A percentile compares a stretch with the other conserved stretches of the same genome.
These are phyloP conservation scores for thale cress (Arabidopsis thaliana) DNA, from an alignment of 345 rosid species.

Conservation along the genomic window TAIR10.1 NC_003074.8:10220501-10221000, in stretches of 20 bases:
- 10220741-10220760: slow-evolving; percentile 6
- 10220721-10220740: neutral
- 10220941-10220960: neutral
- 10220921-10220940: neutral
- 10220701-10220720: neutral
- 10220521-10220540: neutral
- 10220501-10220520: no score
- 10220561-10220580: neutral
- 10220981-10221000: neutral
- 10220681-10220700: slow-evolving; percentile 14
- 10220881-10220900: slow-evolving; percentile 30
- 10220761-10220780: slow-evolving; percentile 30
- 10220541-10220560: neutral
- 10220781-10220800: slow-evolving; percentile 32
- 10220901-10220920: neutral
- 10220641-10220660: no score
- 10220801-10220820: slow-evolving; percentile 26
- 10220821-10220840: slow-evolving; percentile 18
- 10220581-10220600: neutral
- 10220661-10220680: neutral
- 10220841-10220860: slow-evolving; percentile 29
- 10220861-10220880: slow-evolving; percentile 30
- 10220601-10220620: neutral
- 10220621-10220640: no score
- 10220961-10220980: neutral